Percentiles rank a stretch among this genome's conserved stretches.
These are phyloP conservation scores for Penicillium roqueforti DNA, from an alignment of 495 filamentous ascomycete genomes.

Conservation along the genomic window DNA sequence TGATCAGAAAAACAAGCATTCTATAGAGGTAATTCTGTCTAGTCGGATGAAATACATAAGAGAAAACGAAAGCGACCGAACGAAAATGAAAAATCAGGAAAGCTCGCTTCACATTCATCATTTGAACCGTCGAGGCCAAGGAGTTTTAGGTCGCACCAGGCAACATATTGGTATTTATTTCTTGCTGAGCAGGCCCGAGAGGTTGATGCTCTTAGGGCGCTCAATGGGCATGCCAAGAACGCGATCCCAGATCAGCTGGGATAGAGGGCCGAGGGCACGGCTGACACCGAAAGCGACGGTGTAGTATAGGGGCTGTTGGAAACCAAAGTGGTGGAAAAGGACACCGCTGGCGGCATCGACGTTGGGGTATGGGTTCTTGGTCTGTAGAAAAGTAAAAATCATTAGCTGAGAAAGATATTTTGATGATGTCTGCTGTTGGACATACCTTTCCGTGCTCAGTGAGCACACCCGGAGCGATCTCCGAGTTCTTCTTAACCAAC, in stretches of 20 bases:
- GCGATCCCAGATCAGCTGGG: constrained; percentile 94
- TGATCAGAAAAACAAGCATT: neutral
- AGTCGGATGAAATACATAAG: neutral
- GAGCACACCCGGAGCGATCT: constrained; percentile 79
- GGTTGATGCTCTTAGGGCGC: constrained; percentile 93
- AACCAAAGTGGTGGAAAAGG: constrained; percentile 94
- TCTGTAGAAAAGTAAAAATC: constrained; percentile 42
- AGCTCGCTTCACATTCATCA: constrained; percentile 11
- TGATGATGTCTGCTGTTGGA: neutral
- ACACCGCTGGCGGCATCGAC: constrained; percentile 91
- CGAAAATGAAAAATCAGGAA: neutral
- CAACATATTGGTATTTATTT: constrained; percentile 25
- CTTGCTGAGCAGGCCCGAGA: constrained; percentile 75
- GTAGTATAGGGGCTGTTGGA: constrained; percentile 96
- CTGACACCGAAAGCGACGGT: constrained; percentile 95
- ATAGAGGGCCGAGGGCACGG: constrained; percentile 83
- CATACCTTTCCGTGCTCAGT: constrained; percentile 83
- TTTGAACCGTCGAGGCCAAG: neutral
- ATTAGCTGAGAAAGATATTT: neutral
- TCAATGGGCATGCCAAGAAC: constrained; percentile 96
- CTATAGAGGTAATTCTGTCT: neutral
- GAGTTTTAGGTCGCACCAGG: neutral
- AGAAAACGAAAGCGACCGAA: neutral
- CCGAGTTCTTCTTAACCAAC: constrained; percentile 81
- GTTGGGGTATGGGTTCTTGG: constrained; percentile 97